These are phyloP conservation scores for Ceratorhiza oryzae-sativae DNA, from an alignment of 1,284 basidiomycete genomes.

Conservation along the genomic window DNA sequence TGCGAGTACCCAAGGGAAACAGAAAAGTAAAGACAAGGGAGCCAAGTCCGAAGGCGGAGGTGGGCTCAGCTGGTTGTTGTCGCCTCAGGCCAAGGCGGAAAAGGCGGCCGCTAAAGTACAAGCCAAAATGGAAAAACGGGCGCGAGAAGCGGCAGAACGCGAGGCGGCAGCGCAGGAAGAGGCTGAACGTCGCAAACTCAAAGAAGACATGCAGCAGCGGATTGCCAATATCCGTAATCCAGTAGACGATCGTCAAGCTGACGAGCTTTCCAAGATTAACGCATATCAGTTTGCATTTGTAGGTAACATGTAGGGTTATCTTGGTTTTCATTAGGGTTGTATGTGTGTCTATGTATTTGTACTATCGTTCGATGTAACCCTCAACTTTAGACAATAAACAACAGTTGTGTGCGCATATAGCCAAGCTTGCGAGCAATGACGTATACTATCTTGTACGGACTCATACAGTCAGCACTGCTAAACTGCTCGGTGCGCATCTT, in stretches of 20 bases:
- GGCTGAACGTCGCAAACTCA: conserved; percentile 26
- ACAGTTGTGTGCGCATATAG: neutral
- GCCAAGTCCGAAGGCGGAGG: conserved; percentile 23
- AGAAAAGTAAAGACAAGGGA: conserved; percentile 7
- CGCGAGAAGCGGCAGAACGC: conserved; percentile 33
- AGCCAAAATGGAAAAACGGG: conserved; percentile 35
- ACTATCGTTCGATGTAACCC: neutral
- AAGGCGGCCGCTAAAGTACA: conserved; percentile 36
- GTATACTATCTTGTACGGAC: neutral
- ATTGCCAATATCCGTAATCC: conserved; percentile 22
- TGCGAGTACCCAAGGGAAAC: neutral
- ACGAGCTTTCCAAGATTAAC: conserved; percentile 28
- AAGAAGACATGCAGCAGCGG: conserved; percentile 33
- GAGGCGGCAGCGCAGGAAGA: conserved; percentile 19
- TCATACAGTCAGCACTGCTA: neutral
- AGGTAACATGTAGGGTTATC: conserved; percentile 25
- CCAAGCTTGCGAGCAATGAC: neutral
- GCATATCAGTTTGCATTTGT: conserved; percentile 32
- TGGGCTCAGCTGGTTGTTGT: conserved; percentile 27
- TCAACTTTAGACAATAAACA: neutral
- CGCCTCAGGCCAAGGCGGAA: conserved; percentile 35
- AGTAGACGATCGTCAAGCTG: conserved; percentile 5
- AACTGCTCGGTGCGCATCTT: neutral
- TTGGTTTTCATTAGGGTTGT: neutral
- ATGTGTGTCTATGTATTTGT: conserved; percentile 1